phyloP scores from a whole-genome alignment of 202 grass and related monocot species.

The Panicum hallii region DNA sequence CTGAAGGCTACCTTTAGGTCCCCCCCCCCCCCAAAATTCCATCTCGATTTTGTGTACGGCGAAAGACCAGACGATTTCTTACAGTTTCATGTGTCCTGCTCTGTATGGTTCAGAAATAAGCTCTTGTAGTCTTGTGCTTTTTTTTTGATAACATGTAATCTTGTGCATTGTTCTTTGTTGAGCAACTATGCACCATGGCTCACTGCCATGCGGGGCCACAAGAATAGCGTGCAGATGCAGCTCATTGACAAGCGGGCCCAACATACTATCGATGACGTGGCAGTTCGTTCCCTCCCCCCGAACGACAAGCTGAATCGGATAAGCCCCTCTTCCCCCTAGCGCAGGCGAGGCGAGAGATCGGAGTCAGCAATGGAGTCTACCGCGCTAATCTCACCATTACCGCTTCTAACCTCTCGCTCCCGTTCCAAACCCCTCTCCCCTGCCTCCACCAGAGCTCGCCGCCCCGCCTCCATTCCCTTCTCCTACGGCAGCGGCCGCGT shows the following conservation, averaged over 20 bases:
- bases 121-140: neutral
- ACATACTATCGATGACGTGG: neutral
- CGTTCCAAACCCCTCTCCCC: constrained; percentile 15
- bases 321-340: neutral
- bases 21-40: neutral
- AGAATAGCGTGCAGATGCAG: neutral
- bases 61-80: neutral
- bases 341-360: neutral
- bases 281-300: neutral
- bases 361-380: constrained; percentile 48
- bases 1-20: neutral
- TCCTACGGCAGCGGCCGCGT: constrained; percentile 32
- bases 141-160: no score
- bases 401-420: constrained; percentile 16
- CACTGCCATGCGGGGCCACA: neutral
- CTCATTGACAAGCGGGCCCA: constrained; percentile 9
- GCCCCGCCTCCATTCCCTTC: constrained; percentile 37
- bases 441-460: constrained; percentile 25
- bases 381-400: constrained; percentile 40
- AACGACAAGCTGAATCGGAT: constrained; percentile 4
- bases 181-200: neutral
- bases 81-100: neutral
- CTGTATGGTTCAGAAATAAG: neutral
- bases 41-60: neutral
- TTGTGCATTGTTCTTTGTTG: neutral